A percentile compares a stretch with the other conserved stretches of the same genome.
Conservation (phyloP, 345 rosid genomes). For the Microthlaspi erraticum region DNA sequence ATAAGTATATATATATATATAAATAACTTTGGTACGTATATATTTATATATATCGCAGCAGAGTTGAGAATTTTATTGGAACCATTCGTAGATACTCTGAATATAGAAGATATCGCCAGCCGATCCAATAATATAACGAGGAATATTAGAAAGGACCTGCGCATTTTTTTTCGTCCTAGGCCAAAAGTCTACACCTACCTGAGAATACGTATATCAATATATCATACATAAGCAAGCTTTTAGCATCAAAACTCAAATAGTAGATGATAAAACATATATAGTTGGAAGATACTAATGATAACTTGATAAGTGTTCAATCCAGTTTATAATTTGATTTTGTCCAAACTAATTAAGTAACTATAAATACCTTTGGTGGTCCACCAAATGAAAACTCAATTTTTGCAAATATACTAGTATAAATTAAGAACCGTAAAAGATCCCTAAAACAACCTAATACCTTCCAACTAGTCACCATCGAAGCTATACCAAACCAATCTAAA, state of each 20-base stretch:
- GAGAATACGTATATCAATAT: not conserved
- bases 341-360: not conserved
- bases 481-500: not conserved
- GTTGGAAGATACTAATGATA: not conserved
- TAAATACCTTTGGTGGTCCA: not conserved
- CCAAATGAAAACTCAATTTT: not conserved
- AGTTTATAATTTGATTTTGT: too few relatives aligned
- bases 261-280: not conserved
- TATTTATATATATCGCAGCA: not conserved
- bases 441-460: not conserved
- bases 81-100: constrained; percentile 26
- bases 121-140: constrained; percentile 21
- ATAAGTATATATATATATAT: not conserved
- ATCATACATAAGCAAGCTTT: not conserved
- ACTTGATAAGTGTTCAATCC: not conserved
- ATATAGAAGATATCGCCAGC: constrained; percentile 38
- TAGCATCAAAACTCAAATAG: not conserved
- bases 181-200: constrained; percentile 29
- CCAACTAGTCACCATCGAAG: not conserved
- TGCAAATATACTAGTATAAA: not conserved
- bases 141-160: constrained; percentile 27
- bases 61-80: constrained; percentile 9
- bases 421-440: too few relatives aligned
- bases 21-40: not conserved
- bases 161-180: constrained; percentile 24